These are phyloP conservation scores for Auriculariales sp. DNA, from an alignment of 768 basidiomycete species.

Conservation along the genomic window DNA sequence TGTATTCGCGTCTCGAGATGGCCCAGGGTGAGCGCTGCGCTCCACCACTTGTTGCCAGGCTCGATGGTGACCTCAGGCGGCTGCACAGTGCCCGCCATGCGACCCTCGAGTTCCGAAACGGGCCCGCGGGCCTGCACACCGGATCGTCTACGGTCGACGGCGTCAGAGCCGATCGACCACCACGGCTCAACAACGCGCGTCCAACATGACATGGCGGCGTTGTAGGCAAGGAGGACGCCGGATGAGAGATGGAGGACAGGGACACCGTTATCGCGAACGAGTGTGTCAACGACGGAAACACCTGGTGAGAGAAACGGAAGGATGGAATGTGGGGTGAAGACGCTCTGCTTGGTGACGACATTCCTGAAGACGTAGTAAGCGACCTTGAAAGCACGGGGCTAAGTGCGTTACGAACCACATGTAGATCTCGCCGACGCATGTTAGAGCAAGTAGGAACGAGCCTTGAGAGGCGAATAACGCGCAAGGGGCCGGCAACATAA, in stretches of 20 bases:
- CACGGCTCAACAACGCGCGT: conserved; percentile 64
- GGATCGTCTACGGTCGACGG: conserved; percentile 35
- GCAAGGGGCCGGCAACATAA: conserved; percentile 58
- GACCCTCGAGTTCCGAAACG: conserved; percentile 12
- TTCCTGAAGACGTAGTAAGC: conserved; percentile 35
- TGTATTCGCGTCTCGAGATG: conserved; percentile 77
- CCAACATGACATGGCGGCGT: conserved; percentile 51
- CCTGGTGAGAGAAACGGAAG: conserved; percentile 43
- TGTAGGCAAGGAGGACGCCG: conserved; percentile 72
- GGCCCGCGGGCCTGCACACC: conserved; percentile 11
- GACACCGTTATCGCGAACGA: conserved; percentile 63
- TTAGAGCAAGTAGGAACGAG: conserved; percentile 55
- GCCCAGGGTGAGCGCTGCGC: conserved; percentile 65
- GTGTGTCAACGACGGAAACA: conserved; percentile 48
- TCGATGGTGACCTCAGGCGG: conserved; percentile 12
- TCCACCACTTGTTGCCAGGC: conserved; percentile 61
- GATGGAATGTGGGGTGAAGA: conserved; percentile 55
- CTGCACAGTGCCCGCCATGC: not conserved
- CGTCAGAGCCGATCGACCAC: conserved; percentile 75
- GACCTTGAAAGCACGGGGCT: conserved; percentile 6
- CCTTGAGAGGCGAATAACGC: conserved; percentile 54
- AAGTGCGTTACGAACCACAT: conserved; percentile 42
- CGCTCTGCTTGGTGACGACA: conserved; percentile 45
- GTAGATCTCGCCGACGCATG: conserved; percentile 53
- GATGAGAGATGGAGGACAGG: conserved; percentile 66